Conservation (phyloP, 495 filamentous ascomycete species). For the Melanomma pulvis-pyrius region DNA sequence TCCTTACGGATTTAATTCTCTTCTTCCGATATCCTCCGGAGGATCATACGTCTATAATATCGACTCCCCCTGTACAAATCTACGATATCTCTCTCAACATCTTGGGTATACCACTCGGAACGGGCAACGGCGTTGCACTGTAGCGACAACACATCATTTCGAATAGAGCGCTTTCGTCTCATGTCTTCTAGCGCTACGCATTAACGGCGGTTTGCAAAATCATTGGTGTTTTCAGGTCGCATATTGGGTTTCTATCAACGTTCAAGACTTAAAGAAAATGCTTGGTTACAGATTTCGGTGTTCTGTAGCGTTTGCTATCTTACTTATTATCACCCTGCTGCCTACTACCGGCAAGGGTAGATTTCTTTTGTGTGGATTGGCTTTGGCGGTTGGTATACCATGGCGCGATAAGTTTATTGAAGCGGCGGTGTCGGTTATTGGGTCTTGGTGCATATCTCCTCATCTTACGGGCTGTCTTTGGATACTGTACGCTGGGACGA, state of each 20-base stretch:
- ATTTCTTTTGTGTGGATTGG: conserved; percentile 38
- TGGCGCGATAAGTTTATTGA: conserved; percentile 35
- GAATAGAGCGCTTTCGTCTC: conserved; percentile 40
- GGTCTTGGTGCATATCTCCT: conserved; percentile 35
- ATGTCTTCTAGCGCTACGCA: conserved; percentile 37
- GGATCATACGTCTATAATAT: conserved; percentile 38
- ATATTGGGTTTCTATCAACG: conserved; percentile 31
- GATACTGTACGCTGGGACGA: conserved; percentile 41
- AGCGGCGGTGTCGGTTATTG: conserved; percentile 38
- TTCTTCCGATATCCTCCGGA: conserved; percentile 39
- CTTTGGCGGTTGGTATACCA: conserved; percentile 37
- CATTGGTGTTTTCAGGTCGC: conserved; percentile 36
- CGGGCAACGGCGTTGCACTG: conserved; percentile 41
- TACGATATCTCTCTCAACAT: conserved; percentile 39
- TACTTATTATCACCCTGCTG: conserved; percentile 29
- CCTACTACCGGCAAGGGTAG: conserved; percentile 32
- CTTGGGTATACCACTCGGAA: conserved; percentile 40
- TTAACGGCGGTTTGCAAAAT: conserved; percentile 38
- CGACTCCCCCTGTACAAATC: conserved; percentile 42
- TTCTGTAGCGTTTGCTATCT: conserved; percentile 34
- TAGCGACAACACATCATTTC: conserved; percentile 36
- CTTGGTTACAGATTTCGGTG: conserved; percentile 34
- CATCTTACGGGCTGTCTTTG: conserved; percentile 32
- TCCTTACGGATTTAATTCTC: conserved; percentile 33
- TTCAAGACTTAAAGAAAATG: conserved; percentile 34